phyloP scores from a whole-genome alignment of 805 yeast species.

The Tetrapisispora iriomotensis region DNA sequence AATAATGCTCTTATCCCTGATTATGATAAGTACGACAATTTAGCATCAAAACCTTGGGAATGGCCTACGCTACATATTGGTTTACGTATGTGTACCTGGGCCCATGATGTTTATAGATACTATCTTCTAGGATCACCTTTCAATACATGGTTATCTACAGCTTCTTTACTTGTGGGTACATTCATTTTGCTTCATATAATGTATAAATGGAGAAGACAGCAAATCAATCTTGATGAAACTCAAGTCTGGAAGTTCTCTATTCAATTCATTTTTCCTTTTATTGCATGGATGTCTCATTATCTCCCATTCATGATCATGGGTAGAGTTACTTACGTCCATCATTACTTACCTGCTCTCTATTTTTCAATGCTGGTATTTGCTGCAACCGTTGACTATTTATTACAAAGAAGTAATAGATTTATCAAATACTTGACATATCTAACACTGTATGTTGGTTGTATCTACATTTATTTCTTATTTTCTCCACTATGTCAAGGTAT shows the following conservation, averaged over 20 bases:
- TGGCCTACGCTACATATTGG: conserved; percentile 80
- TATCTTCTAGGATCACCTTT: conserved; percentile 70
- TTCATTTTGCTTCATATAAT: conserved; percentile 33
- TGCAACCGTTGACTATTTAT: conserved; percentile 21
- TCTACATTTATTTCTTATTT: conserved; percentile 50
- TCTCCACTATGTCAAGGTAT: conserved; percentile 75
- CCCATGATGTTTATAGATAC: conserved; percentile 46
- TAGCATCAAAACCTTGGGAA: conserved; percentile 74
- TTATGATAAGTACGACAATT: conserved; percentile 57
- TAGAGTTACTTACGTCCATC: conserved; percentile 94
- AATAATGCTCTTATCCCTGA: conserved; percentile 78
- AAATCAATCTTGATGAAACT: conserved; percentile 34
- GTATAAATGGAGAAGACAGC: conserved; percentile 63
- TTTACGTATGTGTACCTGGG: conserved; percentile 69
- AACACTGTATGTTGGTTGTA: conserved; percentile 36
- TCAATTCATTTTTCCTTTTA: conserved; percentile 75
- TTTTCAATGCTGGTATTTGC: conserved; percentile 73
- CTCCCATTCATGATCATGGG: conserved; percentile 89
- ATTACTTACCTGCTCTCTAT: conserved; percentile 88
- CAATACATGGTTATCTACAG: conserved; percentile 65
- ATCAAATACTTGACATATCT: conserved; percentile 32
- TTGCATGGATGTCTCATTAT: conserved; percentile 86
- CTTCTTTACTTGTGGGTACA: conserved; percentile 45
- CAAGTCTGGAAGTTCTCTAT: conserved; percentile 36
- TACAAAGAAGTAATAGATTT: conserved; percentile 17